A percentile compares a stretch with the other conserved stretches of the same genome.
These are phyloP conservation scores for Aethionema arabicum DNA, from an alignment of 345 rosid species.

Conservation along the genomic window DNA sequence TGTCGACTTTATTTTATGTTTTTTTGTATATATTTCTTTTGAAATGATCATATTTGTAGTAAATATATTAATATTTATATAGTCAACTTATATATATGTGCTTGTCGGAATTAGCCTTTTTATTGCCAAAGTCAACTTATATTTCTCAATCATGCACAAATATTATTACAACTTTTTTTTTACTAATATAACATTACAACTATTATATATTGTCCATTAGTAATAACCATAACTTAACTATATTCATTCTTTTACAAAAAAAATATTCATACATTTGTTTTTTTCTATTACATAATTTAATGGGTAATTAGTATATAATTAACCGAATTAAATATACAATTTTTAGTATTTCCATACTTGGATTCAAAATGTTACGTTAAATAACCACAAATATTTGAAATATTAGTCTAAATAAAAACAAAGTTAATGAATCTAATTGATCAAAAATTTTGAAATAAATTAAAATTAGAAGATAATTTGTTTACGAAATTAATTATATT, in stretches of 20 bases:
- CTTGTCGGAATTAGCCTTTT: conserved; percentile 33
- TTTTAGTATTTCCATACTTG: not conserved
- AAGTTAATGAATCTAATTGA: no score
- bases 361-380: no score
- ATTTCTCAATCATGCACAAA: conserved; percentile 33
- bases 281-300: not conserved
- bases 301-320: no score
- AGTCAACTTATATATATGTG: no score
- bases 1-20: conserved; percentile 5
- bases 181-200: conserved; percentile 19
- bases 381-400: no score
- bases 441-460: no score
- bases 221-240: conserved; percentile 18
- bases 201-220: conserved; percentile 14
- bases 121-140: conserved; percentile 31
- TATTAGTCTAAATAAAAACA: no score
- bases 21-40: not conserved
- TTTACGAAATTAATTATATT: no score
- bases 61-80: not conserved
- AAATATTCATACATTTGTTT: no score
- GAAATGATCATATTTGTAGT: conserved; percentile 24
- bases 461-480: no score
- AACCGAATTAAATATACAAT: not conserved
- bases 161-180: conserved; percentile 15
- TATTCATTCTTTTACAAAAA: conserved; percentile 8